Percentiles rank a stretch among this genome's conserved stretches.
phyloP scores from a whole-genome alignment of 495 filamentous ascomycete genomes.

The Penicillium daleae region DNA sequence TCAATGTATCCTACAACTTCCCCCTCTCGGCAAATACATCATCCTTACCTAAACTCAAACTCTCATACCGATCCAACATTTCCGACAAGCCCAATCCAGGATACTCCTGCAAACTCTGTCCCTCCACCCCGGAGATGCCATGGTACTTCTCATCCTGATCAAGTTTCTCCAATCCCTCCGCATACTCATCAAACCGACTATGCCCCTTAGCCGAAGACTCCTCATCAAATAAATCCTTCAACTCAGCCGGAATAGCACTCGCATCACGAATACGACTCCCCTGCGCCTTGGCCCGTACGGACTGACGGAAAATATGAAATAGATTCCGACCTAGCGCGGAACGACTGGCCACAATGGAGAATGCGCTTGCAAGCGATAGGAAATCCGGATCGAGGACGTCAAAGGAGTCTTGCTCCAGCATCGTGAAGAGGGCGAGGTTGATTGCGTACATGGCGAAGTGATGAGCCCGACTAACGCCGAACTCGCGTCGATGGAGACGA shows the following conservation, averaged over 20 bases:
- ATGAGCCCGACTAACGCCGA: constrained; percentile 45
- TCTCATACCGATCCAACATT: constrained; percentile 51
- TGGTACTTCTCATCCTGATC: constrained; percentile 40
- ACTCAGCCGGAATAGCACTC: constrained; percentile 32
- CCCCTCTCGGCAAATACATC: constrained; percentile 32
- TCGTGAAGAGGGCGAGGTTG: constrained; percentile 47
- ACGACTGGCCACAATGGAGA: constrained; percentile 42
- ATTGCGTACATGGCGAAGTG: constrained; percentile 51
- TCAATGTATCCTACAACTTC: not conserved
- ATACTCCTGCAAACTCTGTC: constrained; percentile 29
- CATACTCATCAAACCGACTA: constrained; percentile 40
- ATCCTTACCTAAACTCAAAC: constrained; percentile 46
- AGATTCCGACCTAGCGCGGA: constrained; percentile 45
- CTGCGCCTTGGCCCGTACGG: constrained; percentile 39
- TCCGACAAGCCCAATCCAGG: constrained; percentile 38
- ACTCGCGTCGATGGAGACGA: constrained; percentile 41
- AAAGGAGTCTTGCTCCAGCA: constrained; percentile 40
- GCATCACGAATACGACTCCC: constrained; percentile 33
- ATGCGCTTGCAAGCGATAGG: constrained; percentile 41
- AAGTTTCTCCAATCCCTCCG: constrained; percentile 45
- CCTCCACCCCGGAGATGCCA: constrained; percentile 27
- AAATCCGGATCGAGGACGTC: constrained; percentile 47
- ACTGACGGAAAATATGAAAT: constrained; percentile 48
- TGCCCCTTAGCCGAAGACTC: constrained; percentile 22
- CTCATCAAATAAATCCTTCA: constrained; percentile 47